Evolutionary conservation across 1,284 basidiomycete species (phyloP), one percentile per base, ranked within the genome.

Genomic region (Pseudozyma sp.): DNA sequence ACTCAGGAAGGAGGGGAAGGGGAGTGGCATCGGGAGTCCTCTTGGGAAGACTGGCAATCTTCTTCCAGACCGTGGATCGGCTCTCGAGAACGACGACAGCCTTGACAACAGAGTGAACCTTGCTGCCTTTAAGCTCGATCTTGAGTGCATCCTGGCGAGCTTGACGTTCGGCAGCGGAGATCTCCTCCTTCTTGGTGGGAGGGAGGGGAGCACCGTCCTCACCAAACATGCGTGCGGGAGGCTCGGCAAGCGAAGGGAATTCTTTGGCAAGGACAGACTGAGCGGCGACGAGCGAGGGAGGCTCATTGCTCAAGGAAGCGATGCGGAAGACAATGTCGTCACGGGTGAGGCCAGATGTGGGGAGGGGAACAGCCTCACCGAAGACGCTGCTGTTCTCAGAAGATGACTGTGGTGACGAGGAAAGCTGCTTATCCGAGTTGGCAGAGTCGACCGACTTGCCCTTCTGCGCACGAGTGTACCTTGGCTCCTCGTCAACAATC

Each of bases 181-280:
- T 74, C 51, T 77, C 75, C 45, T 77, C 62, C 66, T 77, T 70
- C 64, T 77, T 77, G 58, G 70, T 73, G 5, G 75, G 75, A 16
- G 67, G 75, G 13, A 77, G 61, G 1, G 75, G 70, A 11, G 57
- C 16, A 35, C 75, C 75, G 11, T 77, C 59, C 38, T 77, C 75
- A 43, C 70, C 75, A 45, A 73, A 74, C 75, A 77, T 77, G 60
- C 63, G 63, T 8, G 72, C 65, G 13, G 70, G 74, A 43, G 73
- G 65, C 44, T 76, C 73, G 36, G 49, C 52, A 10, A 76, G 70
- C 16, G 66, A 59, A 49, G 73, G 69, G 63, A 78, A 76, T 11
- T 42, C 13, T 39, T 56, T 58, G 19, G 66, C 65, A 44, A 73
- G 73, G 8, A 31, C 39, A 5, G 49, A 10, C 62, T 72, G 70